phyloP scores from a whole-genome alignment of 2,329 filamentous ascomycete genomes.

The Fusarium domesticum region DNA sequence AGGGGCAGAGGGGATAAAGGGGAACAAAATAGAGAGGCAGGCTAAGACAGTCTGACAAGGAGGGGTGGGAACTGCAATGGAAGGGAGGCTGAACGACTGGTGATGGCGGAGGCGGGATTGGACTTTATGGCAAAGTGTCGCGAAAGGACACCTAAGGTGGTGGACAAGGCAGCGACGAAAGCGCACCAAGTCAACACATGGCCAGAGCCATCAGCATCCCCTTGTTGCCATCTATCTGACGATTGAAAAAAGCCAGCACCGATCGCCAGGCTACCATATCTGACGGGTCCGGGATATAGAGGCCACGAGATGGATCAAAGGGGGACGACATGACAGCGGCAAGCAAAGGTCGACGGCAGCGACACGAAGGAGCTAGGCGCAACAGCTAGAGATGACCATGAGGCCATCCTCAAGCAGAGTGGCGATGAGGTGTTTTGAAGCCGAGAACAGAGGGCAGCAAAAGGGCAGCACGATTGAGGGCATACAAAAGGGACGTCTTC shows the following conservation, averaged over 20 bases:
- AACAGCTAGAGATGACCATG: constrained; percentile 14
- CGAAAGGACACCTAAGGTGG: constrained; percentile 31
- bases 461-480: constrained; percentile 7
- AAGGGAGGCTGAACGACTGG: constrained; percentile 23
- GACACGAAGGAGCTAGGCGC: constrained; percentile 9
- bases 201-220: constrained; percentile 4
- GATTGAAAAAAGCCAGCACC: constrained; percentile 1
- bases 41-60: constrained; percentile 17
- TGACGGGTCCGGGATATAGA: constrained; percentile 14
- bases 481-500: constrained; percentile 7
- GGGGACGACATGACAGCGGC: constrained; percentile 17
- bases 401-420: constrained; percentile 20
- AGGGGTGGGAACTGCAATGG: constrained; percentile 14
- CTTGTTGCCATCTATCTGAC: constrained; percentile 8
- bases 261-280: constrained; percentile 18
- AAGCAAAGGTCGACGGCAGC: constrained; percentile 7
- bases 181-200: constrained; percentile 6
- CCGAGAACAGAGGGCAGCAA: constrained; percentile 2
- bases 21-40: constrained; percentile 4
- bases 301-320: constrained; percentile 21
- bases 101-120: constrained; percentile 20
- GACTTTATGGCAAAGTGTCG: constrained; percentile 28
- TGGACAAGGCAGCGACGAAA: constrained; percentile 24
- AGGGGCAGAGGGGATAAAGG: constrained; percentile 9
- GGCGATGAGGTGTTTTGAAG: background rate